Percentiles rank a stretch among this genome's conserved stretches.
Conservation (phyloP, 2,329 filamentous ascomycete species). For the Myriosclerotinia scirpicola region DNA sequence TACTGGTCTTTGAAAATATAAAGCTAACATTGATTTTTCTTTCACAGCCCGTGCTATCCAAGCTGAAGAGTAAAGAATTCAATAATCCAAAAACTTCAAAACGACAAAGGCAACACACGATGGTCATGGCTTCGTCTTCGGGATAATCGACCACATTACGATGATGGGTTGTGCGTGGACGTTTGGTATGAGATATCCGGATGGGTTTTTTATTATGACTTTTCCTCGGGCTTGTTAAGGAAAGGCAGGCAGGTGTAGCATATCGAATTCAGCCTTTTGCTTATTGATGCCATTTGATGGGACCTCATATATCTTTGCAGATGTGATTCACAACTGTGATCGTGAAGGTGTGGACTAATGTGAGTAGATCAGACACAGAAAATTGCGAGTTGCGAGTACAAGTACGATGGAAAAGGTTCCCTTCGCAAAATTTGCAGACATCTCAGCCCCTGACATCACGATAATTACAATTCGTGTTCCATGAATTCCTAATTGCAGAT, state of each 20-base stretch:
- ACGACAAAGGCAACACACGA: constrained; percentile 17
- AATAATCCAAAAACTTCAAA: constrained; percentile 22
- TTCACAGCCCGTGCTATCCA: constrained; percentile 59
- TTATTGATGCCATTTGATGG: constrained; percentile 23
- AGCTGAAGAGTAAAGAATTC: constrained; percentile 46
- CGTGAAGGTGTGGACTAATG: not conserved
- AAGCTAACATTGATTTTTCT: constrained; percentile 13
- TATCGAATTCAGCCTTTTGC: constrained; percentile 23
- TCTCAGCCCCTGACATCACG: not conserved
- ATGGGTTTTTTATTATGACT: constrained; percentile 23
- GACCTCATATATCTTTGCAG: constrained; percentile 4
- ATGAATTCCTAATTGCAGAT: not conserved
- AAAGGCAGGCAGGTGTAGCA: constrained; percentile 25
- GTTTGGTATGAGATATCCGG: constrained; percentile 24
- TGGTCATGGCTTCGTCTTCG: constrained; percentile 21
- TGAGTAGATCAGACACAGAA: not conserved
- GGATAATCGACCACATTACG: constrained; percentile 18
- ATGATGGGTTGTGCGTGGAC: constrained; percentile 22
- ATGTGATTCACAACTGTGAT: constrained; percentile 9
- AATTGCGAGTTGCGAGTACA: constrained; percentile 9
- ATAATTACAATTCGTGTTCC: constrained; percentile 14
- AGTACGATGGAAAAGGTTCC: not conserved
- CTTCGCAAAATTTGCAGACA: not conserved
- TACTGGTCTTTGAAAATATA: not conserved
- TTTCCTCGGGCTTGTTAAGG: constrained; percentile 24